phyloP scores from a whole-genome alignment of 305 asterid genomes.

The Solanum hybrid region DNA sequence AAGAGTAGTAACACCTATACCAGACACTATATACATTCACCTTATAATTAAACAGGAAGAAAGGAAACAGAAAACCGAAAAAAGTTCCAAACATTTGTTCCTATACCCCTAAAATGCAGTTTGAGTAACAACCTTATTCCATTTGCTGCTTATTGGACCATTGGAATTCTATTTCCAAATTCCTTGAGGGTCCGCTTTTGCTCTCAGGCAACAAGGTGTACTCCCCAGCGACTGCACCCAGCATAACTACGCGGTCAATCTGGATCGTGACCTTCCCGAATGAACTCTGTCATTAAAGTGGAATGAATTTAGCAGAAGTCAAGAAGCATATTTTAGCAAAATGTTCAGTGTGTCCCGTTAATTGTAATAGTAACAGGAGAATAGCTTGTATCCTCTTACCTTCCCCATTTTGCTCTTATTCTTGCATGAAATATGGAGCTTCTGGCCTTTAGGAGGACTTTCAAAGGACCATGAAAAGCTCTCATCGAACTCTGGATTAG shows the following conservation, averaged over 20 bases:
- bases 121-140: conserved; percentile 1
- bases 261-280: conserved; percentile 96
- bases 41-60: conserved; percentile 13
- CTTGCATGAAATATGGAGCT: conserved; percentile 98
- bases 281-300: conserved; percentile 48
- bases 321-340: background rate
- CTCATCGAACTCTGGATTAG: conserved; percentile 95
- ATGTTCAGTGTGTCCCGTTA: background rate
- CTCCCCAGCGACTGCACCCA: conserved; percentile 95
- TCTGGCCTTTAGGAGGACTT: conserved; percentile 98
- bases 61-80: conserved; percentile 12
- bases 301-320: background rate
- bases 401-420: conserved; percentile 99
- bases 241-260: conserved; percentile 95
- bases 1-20: background rate
- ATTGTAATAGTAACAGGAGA: background rate
- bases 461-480: conserved; percentile 93
- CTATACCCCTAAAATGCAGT: background rate
- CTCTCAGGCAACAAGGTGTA: conserved; percentile 84
- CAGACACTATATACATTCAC: conserved; percentile 33
- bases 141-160: conserved; percentile 69
- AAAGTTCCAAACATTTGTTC: background rate
- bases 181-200: conserved; percentile 95
- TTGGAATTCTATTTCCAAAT: conserved; percentile 89
- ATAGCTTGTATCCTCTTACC: conserved; percentile 26